These are phyloP conservation scores for Colletotrichum sp. DNA, from an alignment of 2,329 filamentous ascomycete species.

Conservation along the genomic window DNA sequence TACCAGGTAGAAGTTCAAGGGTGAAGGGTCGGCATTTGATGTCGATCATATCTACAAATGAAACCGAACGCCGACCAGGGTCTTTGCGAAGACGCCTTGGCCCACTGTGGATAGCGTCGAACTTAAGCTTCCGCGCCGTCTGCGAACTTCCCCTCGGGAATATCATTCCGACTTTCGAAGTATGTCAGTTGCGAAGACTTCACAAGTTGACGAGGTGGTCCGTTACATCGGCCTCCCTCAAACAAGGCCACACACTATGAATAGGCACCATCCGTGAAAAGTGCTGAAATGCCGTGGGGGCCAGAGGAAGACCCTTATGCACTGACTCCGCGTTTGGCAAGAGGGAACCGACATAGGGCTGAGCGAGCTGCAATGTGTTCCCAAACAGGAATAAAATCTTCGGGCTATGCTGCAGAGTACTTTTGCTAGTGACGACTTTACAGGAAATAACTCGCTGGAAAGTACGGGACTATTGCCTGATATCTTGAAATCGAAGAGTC, in stretches of 20 bases:
- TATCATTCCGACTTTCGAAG: neutral
- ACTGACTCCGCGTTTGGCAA: neutral
- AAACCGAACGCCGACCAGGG: neutral
- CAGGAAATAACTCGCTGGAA: neutral
- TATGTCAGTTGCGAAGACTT: neutral
- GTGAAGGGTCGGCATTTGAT: neutral
- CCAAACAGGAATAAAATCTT: neutral
- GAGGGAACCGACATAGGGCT: neutral
- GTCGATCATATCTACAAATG: neutral
- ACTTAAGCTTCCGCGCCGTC: neutral
- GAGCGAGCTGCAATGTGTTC: neutral
- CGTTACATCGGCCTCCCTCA: neutral
- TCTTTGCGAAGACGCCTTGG: neutral
- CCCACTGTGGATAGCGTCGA: neutral
- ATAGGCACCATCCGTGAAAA: neutral
- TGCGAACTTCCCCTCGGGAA: too few relatives aligned
- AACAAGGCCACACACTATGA: neutral
- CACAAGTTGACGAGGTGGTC: fast-evolving
- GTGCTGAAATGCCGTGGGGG: neutral
- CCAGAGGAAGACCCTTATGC: neutral
- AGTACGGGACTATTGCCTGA: fast-evolving
- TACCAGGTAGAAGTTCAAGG: neutral
- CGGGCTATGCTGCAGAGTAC: neutral
- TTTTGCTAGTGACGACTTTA: neutral
- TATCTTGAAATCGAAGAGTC: neutral